Evolutionary conservation across 331 rosid genomes (phyloP).

Genomic region (Telfairia occidentalis): DNA sequence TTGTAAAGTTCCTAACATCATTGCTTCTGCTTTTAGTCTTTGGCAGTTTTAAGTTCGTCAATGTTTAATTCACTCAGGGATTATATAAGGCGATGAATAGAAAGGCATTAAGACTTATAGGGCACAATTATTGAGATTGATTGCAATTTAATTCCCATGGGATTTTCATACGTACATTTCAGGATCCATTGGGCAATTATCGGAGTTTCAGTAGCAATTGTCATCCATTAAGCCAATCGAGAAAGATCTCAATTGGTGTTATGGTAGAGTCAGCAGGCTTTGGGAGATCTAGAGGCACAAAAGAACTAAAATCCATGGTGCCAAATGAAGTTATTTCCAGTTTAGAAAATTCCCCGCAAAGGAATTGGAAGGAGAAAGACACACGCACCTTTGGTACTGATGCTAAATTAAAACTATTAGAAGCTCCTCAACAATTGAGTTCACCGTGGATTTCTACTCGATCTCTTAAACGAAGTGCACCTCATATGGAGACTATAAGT

Average conservation of each 20-base stretch:
- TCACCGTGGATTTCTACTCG: slow-evolving; percentile 42
- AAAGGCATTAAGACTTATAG: background rate
- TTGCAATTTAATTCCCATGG: background rate
- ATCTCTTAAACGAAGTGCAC: slow-evolving; percentile 26
- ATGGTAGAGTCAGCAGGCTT: slow-evolving; percentile 32
- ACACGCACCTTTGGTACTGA: slow-evolving; percentile 14
- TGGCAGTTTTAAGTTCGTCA: background rate
- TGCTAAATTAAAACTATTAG: slow-evolving; percentile 26
- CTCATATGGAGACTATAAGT: slow-evolving; percentile 28
- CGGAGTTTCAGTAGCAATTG: slow-evolving; percentile 55
- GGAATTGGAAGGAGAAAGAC: slow-evolving; percentile 28
- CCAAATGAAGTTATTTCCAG: slow-evolving; percentile 27
- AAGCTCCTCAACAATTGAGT: slow-evolving; percentile 23
- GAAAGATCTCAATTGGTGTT: slow-evolving; percentile 88
- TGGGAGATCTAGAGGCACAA: slow-evolving; percentile 19
- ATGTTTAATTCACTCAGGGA: background rate
- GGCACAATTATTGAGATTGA: background rate
- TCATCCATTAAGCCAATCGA: slow-evolving; percentile 56
- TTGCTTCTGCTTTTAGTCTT: background rate
- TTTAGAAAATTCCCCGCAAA: slow-evolving; percentile 22
- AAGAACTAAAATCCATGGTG: slow-evolving; percentile 16
- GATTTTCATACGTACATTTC: slow-evolving; percentile 13
- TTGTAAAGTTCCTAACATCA: background rate
- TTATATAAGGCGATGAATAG: background rate
- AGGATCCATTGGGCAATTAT: slow-evolving; percentile 45